These are phyloP conservation scores for Lentinula lateritia DNA, from an alignment of 768 basidiomycete species.

Conservation along the genomic window DNA sequence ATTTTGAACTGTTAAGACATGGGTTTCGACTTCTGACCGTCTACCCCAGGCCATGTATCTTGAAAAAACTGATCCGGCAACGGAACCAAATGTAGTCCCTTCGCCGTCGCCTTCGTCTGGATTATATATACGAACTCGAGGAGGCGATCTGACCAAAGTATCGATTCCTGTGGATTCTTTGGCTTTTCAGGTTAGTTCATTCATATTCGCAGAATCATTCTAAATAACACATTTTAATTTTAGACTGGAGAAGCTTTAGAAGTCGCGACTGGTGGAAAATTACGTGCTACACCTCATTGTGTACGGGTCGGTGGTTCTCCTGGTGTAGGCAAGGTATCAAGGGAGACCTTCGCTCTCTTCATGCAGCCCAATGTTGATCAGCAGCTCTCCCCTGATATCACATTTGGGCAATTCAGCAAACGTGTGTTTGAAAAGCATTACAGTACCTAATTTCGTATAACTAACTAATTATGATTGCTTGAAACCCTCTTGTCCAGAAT, in stretches of 20 bases:
- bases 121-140: conserved; percentile 86
- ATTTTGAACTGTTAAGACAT: background rate
- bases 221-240: conserved; percentile 22
- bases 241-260: conserved; percentile 90
- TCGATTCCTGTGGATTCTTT: conserved; percentile 79
- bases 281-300: conserved; percentile 93
- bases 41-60: conserved; percentile 75
- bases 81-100: conserved; percentile 43
- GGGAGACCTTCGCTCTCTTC: conserved; percentile 89
- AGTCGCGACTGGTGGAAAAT: conserved; percentile 72
- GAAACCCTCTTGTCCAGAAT: no score
- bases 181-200: conserved; percentile 55
- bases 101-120: conserved; percentile 77
- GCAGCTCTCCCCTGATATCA: conserved; percentile 59
- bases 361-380: conserved; percentile 87
- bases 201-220: background rate
- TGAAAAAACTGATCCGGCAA: conserved; percentile 32
- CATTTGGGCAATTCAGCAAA: conserved; percentile 90
- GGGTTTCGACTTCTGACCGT: background rate
- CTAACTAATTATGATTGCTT: no score
- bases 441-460: background rate
- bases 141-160: conserved; percentile 74
- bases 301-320: conserved; percentile 64
- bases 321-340: conserved; percentile 45
- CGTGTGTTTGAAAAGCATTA: conserved; percentile 65